These are phyloP conservation scores for Fusarium liriodendri DNA, from an alignment of 2,329 filamentous ascomycete genomes.

Conservation along the genomic window DNA sequence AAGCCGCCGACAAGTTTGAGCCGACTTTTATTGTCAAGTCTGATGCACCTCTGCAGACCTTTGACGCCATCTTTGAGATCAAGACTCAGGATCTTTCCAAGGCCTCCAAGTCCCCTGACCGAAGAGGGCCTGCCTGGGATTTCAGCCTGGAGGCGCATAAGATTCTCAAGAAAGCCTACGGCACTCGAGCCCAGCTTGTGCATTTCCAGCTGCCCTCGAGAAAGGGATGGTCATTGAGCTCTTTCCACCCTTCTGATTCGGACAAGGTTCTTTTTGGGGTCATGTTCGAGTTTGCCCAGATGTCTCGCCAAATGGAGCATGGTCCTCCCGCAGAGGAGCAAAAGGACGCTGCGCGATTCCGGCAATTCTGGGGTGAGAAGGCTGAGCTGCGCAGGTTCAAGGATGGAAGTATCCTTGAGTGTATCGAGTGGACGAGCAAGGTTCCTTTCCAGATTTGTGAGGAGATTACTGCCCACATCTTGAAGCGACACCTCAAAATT, in stretches of 20 bases:
- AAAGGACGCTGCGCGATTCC: slow-evolving; percentile 82
- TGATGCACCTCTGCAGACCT: slow-evolving; percentile 65
- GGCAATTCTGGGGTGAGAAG: slow-evolving; percentile 94
- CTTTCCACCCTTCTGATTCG: slow-evolving; percentile 28
- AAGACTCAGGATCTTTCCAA: slow-evolving; percentile 45
- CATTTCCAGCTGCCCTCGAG: slow-evolving; percentile 60
- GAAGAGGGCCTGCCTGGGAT: slow-evolving; percentile 56
- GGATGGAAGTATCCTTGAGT: slow-evolving; percentile 93
- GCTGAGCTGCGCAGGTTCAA: slow-evolving; percentile 94
- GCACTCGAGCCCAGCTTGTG: slow-evolving; percentile 78
- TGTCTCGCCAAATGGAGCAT: slow-evolving; percentile 83
- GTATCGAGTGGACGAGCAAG: slow-evolving; percentile 82
- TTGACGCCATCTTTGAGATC: slow-evolving; percentile 60
- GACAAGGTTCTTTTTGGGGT: slow-evolving; percentile 72
- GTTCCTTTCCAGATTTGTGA: slow-evolving; percentile 75
- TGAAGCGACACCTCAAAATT: slow-evolving; percentile 76
- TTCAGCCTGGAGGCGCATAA: slow-evolving; percentile 70
- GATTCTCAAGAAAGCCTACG: slow-evolving; percentile 77
- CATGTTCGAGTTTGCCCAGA: slow-evolving; percentile 77
- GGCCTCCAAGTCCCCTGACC: slow-evolving; percentile 49
- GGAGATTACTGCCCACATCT: slow-evolving; percentile 80
- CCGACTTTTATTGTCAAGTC: slow-evolving; percentile 80
- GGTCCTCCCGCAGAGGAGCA: slow-evolving; percentile 89
- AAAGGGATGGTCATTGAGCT: slow-evolving; percentile 46
- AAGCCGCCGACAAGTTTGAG: slow-evolving; percentile 82